A percentile compares a stretch with the other conserved stretches of the same genome.
phyloP scores from a whole-genome alignment of 345 rosid species.

The Tarenaya hassleriana region DNA sequence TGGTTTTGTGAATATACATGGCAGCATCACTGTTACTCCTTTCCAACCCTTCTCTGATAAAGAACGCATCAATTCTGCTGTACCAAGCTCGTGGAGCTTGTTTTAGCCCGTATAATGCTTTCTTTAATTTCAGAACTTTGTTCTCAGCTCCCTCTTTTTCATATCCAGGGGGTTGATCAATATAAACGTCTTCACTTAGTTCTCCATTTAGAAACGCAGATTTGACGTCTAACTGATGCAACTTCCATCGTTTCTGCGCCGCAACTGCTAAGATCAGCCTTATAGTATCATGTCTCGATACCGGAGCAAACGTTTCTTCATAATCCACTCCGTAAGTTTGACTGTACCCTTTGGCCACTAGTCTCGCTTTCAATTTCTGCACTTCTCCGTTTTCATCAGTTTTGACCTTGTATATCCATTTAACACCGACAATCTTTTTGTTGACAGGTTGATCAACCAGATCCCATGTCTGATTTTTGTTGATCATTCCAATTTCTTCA shows the following conservation, averaged over 20 bases:
- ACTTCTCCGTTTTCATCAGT: background rate
- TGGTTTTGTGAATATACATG: background rate
- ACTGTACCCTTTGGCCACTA: too few species aligned
- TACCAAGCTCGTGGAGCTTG: background rate
- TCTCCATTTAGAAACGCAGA: background rate
- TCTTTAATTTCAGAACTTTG: background rate
- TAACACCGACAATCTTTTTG: background rate
- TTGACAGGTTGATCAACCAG: background rate
- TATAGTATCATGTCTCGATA: too few species aligned
- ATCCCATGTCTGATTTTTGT: background rate
- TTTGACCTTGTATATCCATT: background rate
- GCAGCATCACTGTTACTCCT: background rate
- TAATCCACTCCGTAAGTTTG: too few species aligned
- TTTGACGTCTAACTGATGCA: background rate
- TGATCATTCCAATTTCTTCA: too few species aligned
- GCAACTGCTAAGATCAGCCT: background rate
- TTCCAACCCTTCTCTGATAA: background rate
- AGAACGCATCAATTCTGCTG: background rate
- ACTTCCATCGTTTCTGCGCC: background rate
- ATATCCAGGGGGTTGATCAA: background rate
- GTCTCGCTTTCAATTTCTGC: background rate
- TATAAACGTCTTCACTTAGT: too few species aligned
- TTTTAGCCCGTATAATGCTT: background rate
- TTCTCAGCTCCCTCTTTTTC: background rate
- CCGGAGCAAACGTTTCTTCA: too few species aligned